Conservation (phyloP, 352 stramenopile genomes). For the Blastocystis sp. region DNA sequence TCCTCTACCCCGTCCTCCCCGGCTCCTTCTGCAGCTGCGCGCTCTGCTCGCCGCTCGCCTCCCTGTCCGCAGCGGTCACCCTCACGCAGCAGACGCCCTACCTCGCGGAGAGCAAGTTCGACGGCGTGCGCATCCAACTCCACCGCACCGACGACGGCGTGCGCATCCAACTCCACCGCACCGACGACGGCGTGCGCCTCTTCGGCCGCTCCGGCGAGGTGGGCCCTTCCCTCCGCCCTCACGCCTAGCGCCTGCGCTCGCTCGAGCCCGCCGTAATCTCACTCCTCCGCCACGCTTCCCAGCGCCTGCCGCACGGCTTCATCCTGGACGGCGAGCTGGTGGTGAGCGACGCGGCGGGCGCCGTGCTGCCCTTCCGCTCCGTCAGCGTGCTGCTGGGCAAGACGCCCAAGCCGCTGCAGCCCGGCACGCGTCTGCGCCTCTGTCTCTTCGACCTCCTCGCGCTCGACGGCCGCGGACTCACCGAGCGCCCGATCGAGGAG, state of each 20-base stretch:
- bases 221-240: neutral
- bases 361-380: constrained; percentile 4
- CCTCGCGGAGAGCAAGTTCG: constrained; percentile 26
- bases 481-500: neutral
- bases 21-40: constrained; percentile 44
- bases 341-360: neutral
- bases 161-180: constrained; percentile 29
- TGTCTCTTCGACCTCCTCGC: constrained; percentile 44
- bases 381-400: constrained; percentile 44
- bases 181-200: neutral
- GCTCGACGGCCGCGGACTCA: neutral
- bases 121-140: constrained; percentile 51
- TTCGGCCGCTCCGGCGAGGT: constrained; percentile 61
- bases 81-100: neutral
- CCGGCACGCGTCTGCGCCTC: neutral
- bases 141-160: neutral
- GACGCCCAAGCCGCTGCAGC: neutral
- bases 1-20: constrained; percentile 10
- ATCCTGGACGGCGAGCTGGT: constrained; percentile 52
- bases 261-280: neutral
- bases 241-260: constrained; percentile 30
- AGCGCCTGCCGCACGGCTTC: neutral
- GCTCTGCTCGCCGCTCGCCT: constrained; percentile 32
- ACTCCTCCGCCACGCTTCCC: neutral
- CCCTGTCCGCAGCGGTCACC: neutral